Percentiles rank a stretch among this genome's conserved stretches.
Conservation (phyloP, 148 eudicot species). For the Spergularia bocconei region DNA sequence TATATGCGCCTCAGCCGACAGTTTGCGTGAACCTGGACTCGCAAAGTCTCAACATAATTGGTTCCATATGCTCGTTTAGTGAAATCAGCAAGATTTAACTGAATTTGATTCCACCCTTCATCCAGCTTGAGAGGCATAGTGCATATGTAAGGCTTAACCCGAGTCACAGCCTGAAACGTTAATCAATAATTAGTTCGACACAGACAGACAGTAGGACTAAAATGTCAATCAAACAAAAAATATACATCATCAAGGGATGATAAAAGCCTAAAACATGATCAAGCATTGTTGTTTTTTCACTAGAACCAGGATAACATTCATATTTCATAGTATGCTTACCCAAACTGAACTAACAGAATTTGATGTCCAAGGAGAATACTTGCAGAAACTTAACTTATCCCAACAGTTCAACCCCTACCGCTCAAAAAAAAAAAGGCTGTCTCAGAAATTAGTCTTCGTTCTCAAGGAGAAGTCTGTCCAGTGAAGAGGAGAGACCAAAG, state of each 20-base stretch:
- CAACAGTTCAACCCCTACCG: background rate
- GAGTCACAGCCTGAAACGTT: constrained; percentile 64
- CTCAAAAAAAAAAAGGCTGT: too few relatives aligned
- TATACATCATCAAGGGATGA: background rate
- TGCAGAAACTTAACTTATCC: background rate
- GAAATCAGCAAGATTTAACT: constrained; percentile 86
- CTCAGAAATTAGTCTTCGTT: too few relatives aligned
- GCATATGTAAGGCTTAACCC: constrained; percentile 97
- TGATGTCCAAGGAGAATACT: background rate
- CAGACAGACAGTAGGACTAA: background rate
- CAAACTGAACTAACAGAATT: background rate
- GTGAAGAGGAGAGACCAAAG: too few relatives aligned
- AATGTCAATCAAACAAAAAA: background rate
- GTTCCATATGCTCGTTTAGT: constrained; percentile 98
- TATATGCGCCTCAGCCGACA: constrained; percentile 92
- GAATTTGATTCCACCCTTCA: constrained; percentile 99
- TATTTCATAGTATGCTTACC: background rate
- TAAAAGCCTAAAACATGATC: background rate
- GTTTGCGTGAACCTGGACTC: constrained; percentile 98
- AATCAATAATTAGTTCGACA: constrained; percentile 1
- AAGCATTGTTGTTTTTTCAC: too few relatives aligned
- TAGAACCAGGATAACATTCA: background rate
- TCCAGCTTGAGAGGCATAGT: constrained; percentile 98
- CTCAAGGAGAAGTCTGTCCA: too few relatives aligned
- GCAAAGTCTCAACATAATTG: constrained; percentile 87